These are phyloP conservation scores for Saccharomycopsis sp. DNA, from an alignment of 805 yeast genomes.

Conservation along the genomic window DNA sequence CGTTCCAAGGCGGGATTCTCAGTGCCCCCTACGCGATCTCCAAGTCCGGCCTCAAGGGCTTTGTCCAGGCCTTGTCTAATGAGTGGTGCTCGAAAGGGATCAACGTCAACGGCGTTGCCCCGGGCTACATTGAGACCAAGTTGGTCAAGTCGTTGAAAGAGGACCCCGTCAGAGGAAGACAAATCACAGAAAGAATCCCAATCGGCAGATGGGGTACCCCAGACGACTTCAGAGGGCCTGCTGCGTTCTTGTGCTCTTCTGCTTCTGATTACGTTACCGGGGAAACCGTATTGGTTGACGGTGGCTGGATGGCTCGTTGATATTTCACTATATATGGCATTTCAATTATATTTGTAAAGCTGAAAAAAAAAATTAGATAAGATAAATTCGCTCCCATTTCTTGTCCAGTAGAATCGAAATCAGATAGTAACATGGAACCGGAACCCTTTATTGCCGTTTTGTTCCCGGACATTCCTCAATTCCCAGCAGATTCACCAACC, in stretches of 20 bases:
- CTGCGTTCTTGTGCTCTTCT: slow-evolving; percentile 37
- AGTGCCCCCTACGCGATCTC: slow-evolving; percentile 32
- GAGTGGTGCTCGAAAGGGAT: slow-evolving; percentile 29
- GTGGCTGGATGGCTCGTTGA: slow-evolving; percentile 25
- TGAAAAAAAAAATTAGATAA: not conserved
- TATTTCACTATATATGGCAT: no score
- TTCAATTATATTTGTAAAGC: no score
- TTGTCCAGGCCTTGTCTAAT: slow-evolving; percentile 25
- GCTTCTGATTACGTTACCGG: slow-evolving; percentile 47
- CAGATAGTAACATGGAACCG: not conserved
- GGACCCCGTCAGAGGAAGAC: slow-evolving; percentile 23
- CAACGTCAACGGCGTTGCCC: slow-evolving; percentile 30
- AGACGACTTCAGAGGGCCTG: slow-evolving; percentile 35
- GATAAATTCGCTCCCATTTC: no score
- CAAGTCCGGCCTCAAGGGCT: slow-evolving; percentile 27
- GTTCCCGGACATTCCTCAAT: slow-evolving; percentile 21
- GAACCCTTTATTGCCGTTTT: slow-evolving; percentile 23
- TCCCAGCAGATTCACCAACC: not conserved
- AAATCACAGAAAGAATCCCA: slow-evolving; percentile 32
- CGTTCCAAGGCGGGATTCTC: slow-evolving; percentile 34
- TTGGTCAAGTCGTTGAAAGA: slow-evolving; percentile 24
- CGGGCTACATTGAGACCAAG: slow-evolving; percentile 28
- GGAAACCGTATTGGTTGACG: slow-evolving; percentile 32
- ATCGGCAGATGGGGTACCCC: slow-evolving; percentile 40
- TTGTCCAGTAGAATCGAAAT: not conserved